Evolutionary conservation across 768 basidiomycete genomes (phyloP).

Genomic region (Gymnopilus dilepis): DNA sequence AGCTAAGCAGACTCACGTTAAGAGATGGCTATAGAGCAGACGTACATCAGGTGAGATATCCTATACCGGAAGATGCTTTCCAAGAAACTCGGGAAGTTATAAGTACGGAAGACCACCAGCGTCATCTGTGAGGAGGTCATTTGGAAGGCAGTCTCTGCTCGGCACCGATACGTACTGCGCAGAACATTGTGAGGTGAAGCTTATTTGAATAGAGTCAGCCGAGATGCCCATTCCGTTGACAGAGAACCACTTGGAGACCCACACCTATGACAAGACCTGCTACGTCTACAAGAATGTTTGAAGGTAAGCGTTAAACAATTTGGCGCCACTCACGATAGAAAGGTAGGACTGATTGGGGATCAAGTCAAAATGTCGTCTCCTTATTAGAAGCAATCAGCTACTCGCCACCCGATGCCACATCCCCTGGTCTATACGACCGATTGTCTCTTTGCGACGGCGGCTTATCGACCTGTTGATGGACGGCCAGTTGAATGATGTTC

Average conservation of each 20-base stretch:
- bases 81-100: constrained; percentile 49
- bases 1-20: background rate
- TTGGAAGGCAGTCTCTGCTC: background rate
- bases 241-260: constrained; percentile 22
- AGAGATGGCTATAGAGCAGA: background rate
- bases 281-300: constrained; percentile 27
- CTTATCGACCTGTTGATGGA: constrained; percentile 40
- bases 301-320: background rate
- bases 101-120: constrained; percentile 52
- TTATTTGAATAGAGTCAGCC: constrained; percentile 30
- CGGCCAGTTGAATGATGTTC: constrained; percentile 56
- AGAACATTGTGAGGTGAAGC: constrained; percentile 62
- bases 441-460: constrained; percentile 30
- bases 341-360: constrained; percentile 33
- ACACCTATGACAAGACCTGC: constrained; percentile 61
- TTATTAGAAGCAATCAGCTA: constrained; percentile 3
- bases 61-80: constrained; percentile 49
- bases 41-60: constrained; percentile 54
- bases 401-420: constrained; percentile 47
- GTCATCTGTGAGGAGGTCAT: constrained; percentile 46
- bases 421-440: constrained; percentile 52
- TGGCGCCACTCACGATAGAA: constrained; percentile 49
- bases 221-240: constrained; percentile 5
- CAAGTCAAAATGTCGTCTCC: constrained; percentile 12
- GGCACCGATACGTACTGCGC: constrained; percentile 41